Evolutionary conservation across 306 rosid species (phyloP).

Genomic region (Quercus engelmannii): DNA sequence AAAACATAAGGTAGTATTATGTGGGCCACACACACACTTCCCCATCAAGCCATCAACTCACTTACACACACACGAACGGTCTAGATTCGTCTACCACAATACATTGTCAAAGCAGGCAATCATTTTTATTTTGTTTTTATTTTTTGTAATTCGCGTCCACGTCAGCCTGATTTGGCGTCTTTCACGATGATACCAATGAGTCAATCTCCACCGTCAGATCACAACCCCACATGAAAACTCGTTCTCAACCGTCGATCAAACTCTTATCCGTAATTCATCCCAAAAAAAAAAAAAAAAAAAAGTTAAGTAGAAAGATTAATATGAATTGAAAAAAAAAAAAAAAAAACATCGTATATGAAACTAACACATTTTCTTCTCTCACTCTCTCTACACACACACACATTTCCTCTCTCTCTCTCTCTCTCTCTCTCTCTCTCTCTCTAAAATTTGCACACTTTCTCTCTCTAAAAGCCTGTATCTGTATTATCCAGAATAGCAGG

Average conservation of each 20-base stretch:
- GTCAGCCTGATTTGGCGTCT: constrained; percentile 33
- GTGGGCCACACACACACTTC: not conserved
- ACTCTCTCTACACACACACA: not conserved
- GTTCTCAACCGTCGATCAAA: constrained; percentile 22
- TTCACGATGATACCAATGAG: constrained; percentile 32
- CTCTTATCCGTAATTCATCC: constrained; percentile 45
- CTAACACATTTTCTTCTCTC: not conserved
- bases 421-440: constrained; percentile 19
- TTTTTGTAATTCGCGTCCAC: constrained; percentile 15
- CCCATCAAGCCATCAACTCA: not conserved
- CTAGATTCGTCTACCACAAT: not conserved
- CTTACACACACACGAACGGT: not conserved
- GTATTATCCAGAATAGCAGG: constrained; percentile 31
- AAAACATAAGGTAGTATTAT: too few species aligned
- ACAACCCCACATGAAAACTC: not conserved
- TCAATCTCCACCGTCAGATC: constrained; percentile 39
- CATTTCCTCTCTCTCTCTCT: not conserved
- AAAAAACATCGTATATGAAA: not conserved
- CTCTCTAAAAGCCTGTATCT: not conserved
- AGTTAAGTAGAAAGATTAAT: not conserved
- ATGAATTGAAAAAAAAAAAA: not conserved
- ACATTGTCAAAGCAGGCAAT: constrained; percentile 6
- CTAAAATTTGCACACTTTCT: not conserved
- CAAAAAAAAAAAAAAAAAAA: too few species aligned
- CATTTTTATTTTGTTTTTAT: not conserved